Evolutionary conservation across 148 eudicot genomes (phyloP).

Genomic region (Talinum fruticosum): DNA sequence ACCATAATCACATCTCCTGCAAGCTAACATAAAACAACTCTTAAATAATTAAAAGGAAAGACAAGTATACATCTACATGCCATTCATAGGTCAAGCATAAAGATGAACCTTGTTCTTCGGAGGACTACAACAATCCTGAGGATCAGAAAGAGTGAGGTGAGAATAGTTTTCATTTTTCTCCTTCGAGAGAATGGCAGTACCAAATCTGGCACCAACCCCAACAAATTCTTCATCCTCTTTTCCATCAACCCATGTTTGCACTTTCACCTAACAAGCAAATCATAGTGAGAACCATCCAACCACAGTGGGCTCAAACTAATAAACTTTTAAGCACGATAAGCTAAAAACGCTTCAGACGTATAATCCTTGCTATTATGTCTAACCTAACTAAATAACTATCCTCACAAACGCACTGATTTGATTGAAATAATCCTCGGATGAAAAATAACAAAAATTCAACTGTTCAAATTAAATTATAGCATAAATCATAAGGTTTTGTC

Average conservation of each 20-base stretch:
- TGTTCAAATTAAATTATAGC: neutral
- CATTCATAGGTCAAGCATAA: constrained; percentile 7
- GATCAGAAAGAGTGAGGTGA: constrained; percentile 54
- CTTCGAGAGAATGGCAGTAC: constrained; percentile 58
- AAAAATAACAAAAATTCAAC: neutral
- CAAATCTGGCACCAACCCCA: constrained; percentile 93
- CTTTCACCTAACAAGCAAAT: constrained; percentile 59
- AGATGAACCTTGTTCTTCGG: constrained; percentile 63
- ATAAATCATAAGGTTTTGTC: neutral
- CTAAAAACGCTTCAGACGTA: neutral
- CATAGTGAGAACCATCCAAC: constrained; percentile 8
- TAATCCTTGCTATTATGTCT: constrained; percentile 8
- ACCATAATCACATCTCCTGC: constrained; percentile 79
- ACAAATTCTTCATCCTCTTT: constrained; percentile 62
- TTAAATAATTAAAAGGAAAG: constrained; percentile 4
- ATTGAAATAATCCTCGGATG: neutral
- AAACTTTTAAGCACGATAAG: neutral
- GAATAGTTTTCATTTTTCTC: constrained; percentile 71
- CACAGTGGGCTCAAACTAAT: neutral
- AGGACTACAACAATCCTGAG: constrained; percentile 69
- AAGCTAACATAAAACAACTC: constrained; percentile 43
- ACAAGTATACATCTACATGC: constrained; percentile 1
- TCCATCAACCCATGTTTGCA: constrained; percentile 84
- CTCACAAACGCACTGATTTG: neutral
- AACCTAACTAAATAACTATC: neutral